Conservation (phyloP, 2,329 filamentous ascomycete genomes). For the Exophiala oligosperma region DNA sequence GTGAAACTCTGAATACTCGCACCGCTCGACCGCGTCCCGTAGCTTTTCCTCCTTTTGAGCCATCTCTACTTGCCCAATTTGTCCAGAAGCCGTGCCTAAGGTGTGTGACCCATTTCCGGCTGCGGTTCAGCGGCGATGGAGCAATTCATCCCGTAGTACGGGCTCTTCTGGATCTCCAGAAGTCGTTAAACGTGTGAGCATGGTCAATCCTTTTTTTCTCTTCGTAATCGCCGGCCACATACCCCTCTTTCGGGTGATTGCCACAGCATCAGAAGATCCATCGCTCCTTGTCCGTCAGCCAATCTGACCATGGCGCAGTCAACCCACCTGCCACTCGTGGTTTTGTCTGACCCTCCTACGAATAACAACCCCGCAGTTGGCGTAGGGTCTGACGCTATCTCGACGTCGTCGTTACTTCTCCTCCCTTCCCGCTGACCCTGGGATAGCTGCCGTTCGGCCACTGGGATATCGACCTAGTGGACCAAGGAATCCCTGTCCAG, state of each 20-base stretch:
- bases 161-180: too few relatives aligned
- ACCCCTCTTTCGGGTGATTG: slow-evolving; percentile 4
- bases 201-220: too few relatives aligned
- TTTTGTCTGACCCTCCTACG: background rate
- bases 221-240: background rate
- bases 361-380: slow-evolving; percentile 17
- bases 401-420: background rate
- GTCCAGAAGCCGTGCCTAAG: too few relatives aligned
- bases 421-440: background rate
- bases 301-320: background rate
- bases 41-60: too few relatives aligned
- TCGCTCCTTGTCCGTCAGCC: background rate
- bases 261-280: slow-evolving; percentile 3
- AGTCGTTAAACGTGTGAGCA: too few relatives aligned
- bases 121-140: too few relatives aligned
- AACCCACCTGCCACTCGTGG: background rate
- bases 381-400: slow-evolving; percentile 13
- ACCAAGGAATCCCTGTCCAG: slow-evolving; percentile 2
- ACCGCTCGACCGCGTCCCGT: too few relatives aligned
- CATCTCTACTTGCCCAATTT: too few relatives aligned
- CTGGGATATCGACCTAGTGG: slow-evolving; percentile 1
- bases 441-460: slow-evolving; percentile 12
- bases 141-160: too few relatives aligned
- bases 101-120: too few relatives aligned
- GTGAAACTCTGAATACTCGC: too few relatives aligned